Conservation (phyloP, 192 early-diverging fungal species). For the Coemansia sp. region DNA sequence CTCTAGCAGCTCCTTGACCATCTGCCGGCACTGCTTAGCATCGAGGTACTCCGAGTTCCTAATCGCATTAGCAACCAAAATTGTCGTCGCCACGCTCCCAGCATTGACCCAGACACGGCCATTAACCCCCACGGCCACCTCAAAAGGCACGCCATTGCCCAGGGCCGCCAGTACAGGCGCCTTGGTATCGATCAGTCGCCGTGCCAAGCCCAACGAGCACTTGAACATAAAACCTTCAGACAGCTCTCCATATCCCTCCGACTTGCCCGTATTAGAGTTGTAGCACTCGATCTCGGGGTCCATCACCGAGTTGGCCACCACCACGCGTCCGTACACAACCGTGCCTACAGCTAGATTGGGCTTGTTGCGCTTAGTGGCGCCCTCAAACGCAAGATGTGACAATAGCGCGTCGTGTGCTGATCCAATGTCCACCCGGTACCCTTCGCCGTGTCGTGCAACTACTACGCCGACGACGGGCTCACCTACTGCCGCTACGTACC, state of each 20-base stretch:
- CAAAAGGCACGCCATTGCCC: slow-evolving; percentile 77
- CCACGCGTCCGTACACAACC: slow-evolving; percentile 83
- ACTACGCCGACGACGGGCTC: slow-evolving; percentile 92
- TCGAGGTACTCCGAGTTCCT: slow-evolving; percentile 73
- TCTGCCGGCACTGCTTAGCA: slow-evolving; percentile 60
- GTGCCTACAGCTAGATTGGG: slow-evolving; percentile 81
- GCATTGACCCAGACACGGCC: slow-evolving; percentile 93
- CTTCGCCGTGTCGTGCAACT: slow-evolving; percentile 67
- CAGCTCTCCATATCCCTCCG: slow-evolving; percentile 92
- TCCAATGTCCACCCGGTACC: slow-evolving; percentile 94
- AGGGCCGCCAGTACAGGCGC: slow-evolving; percentile 74
- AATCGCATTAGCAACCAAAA: slow-evolving; percentile 73
- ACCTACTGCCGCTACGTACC: slow-evolving; percentile 86
- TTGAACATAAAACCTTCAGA: slow-evolving; percentile 78
- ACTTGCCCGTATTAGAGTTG: slow-evolving; percentile 77
- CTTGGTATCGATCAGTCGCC: slow-evolving; percentile 71
- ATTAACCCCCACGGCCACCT: slow-evolving; percentile 91
- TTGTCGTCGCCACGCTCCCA: slow-evolving; percentile 62
- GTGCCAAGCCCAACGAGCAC: slow-evolving; percentile 73
- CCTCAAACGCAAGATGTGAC: slow-evolving; percentile 87
- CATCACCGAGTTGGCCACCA: slow-evolving; percentile 93
- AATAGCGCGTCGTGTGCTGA: slow-evolving; percentile 83
- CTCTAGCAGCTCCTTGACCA: slow-evolving; percentile 57
- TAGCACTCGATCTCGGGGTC: slow-evolving; percentile 96
- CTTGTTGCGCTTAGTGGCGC: slow-evolving; percentile 88